Evolutionary conservation across 2,329 filamentous ascomycete genomes (phyloP), one percentile per base, ranked within the genome.

Genomic region (Hypoxylon sp.): DNA sequence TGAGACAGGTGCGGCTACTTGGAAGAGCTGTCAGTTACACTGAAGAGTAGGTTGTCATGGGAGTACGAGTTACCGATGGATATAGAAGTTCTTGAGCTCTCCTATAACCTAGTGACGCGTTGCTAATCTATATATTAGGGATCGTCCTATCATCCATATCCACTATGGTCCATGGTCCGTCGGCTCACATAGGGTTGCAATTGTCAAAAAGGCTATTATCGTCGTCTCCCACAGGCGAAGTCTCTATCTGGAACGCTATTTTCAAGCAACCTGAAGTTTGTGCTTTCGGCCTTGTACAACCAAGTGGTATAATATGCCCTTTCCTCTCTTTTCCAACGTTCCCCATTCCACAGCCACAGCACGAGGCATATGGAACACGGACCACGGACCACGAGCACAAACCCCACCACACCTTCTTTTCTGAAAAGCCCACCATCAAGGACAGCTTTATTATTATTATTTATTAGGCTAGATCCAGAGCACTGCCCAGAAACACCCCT

Each of bases 161-260:
- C 63, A 63, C 60, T 60, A 56, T 67, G 35, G 63, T 55, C 56
- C 60, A 56, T 65, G 60, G 57, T 62, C 66, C 57, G 59, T 59
- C 63, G 60, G 66, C 57, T 65, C 60, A 65, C 63, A 63, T 52
- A 70, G 63, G 63, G 69, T 71, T 71, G 63, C 69, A 71, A 51
- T 65, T 66, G 50, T 70, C 69, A 71, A 70, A 71, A 70, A 71
- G 69, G 66, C 69, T 71, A 71, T 71, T 71, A 60, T 67, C 64
- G n/a, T 62, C 53, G 26, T 71, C 67, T 64, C 61, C 57, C 48
- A 63, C 63, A 63, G 57, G 66, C 48, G 58, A 71, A n/a, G 22
- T 44, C 17, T 50, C 67, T 67, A 69, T 61, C 67, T 70, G 69
- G 59, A 67, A 71, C 63, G 47, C 39, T 44, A 55, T 65, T 57